Evolutionary conservation across 108 stramenopile genomes (phyloP), one percentile per base, ranked within the genome.

Genomic region (Pseudonitzschia pungens): DNA sequence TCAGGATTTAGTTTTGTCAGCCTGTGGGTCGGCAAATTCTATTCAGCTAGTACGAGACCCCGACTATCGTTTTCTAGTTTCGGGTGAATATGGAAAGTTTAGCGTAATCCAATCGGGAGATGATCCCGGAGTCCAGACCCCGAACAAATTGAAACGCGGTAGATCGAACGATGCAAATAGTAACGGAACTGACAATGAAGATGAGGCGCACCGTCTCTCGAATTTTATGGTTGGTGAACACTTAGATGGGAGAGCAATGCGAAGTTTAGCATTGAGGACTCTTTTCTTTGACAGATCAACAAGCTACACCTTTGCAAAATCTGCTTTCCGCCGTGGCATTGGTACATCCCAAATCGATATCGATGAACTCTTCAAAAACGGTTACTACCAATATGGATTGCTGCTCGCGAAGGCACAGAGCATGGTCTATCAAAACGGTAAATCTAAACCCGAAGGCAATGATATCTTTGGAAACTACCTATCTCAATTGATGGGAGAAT

Each of bases 371-470:
- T 87, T 86, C 44, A 52, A 79, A 42, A 65, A 75, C 55, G 92
- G 92, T 33, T 90, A 93, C 69, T 85, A 83, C 62, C 84, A 82
- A 60, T 63, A 85, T 20, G 92, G 88, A 16, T 76, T 91, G 44
- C 65, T 80, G 14, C 63, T 93, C n/a, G 77, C 92, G 0, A 78
- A 86, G 15, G 60, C 72, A 0, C 71, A 76, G 65, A 77, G 71
- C 12, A 78, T 69, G 28, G 70, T 44, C 11, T 58, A 54, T 9
- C 32, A 27, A 0, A 76, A 75, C n/a, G 80, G 75, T 27, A 72
- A 65, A 51, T 67, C 72, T 42, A 73, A 66, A n/a, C 84, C 84
- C 16, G 68, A 70, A 6, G 92, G 92, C 28, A 50, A 77, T 3
- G 86, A 89, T 65, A 44, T 82, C 32, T 86, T 92, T 67, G 75